Evolutionary conservation across 805 yeast genomes (phyloP), one percentile per base, ranked within the genome.

Genomic region (Jamesozyma lodderae): DNA sequence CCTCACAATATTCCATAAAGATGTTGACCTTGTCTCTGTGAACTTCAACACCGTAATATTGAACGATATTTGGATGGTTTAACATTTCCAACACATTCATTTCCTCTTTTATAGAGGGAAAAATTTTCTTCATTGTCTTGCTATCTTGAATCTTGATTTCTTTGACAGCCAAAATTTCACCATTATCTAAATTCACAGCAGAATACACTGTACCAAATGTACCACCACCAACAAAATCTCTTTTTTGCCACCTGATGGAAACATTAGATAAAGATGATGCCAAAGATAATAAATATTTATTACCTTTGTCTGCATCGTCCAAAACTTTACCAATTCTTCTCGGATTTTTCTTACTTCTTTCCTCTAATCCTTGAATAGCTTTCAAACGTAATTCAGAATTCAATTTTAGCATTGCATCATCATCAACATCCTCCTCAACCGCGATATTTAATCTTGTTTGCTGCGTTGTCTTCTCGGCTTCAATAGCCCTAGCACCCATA

Each of bases 1-100:
- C 88, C 50, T 88, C 94, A 66, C 98, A 92, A 62, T 75, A 88
- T 62, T 92, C 98, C 98, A 92, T 92, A 59, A 92, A 92, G 23
- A 92, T 80, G 58, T 86, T 88, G 14, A 92, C 96, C 46, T 84
- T 77, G 59, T 92, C 97, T 38, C 96, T 73, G 60, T 92, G 97
- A 5, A 92, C 96, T 59, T 92, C 97, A 26, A 92, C 96, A 36
- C 98, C 98, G 54, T 77, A 88, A 57, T 90, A 92, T 57, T 88
- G 96, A 5, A 92, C 97, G 49, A 92, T 82, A 55, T 92, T 92
- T 8, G 97, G 97, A 62, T 92, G 98, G 44, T 87, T 82, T 43
- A 92, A 67, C 81, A 87, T 84, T 63, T 92, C 97, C 49, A 92
- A 64, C 2, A 90, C 96, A 0, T 94, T 81, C 96, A 92, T 90